Evolutionary conservation across 139 green algal genomes (phyloP).

Genomic region (Chlamydomonas schloesseri): DNA sequence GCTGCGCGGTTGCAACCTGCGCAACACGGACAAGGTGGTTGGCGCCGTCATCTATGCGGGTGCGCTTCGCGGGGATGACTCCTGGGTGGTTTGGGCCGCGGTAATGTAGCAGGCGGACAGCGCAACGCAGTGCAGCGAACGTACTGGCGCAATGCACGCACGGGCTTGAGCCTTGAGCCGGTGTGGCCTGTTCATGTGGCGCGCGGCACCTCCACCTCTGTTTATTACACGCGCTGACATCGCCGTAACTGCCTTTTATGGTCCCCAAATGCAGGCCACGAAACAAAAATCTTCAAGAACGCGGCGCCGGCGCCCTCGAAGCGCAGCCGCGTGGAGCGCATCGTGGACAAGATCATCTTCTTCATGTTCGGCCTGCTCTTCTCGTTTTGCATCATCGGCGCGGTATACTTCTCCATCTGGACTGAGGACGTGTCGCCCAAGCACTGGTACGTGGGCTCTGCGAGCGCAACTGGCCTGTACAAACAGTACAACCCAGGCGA

Average conservation of each 20-base stretch:
- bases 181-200: no score
- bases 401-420: constrained; percentile 68
- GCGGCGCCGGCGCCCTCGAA: constrained; percentile 76
- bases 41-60: constrained; percentile 94
- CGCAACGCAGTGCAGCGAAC: no score
- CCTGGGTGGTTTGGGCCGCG: not conserved
- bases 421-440: constrained; percentile 40
- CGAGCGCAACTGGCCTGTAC: not conserved
- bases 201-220: no score
- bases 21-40: constrained; percentile 82
- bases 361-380: constrained; percentile 83
- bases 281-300: constrained; percentile 87
- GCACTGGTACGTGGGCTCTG: constrained; percentile 74
- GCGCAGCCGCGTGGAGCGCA: constrained; percentile 74
- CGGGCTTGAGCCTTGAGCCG: no score
- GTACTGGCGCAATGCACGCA: no score
- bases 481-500: constrained; percentile 61
- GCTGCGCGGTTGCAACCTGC: constrained; percentile 89
- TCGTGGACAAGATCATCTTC: constrained; percentile 81
- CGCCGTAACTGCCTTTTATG: no score
- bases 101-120: no score
- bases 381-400: constrained; percentile 73
- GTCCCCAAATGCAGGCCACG: constrained; percentile 63
- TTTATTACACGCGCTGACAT: no score
- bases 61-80: no score